Evolutionary conservation across 2,329 filamentous ascomycete genomes (phyloP).

Genomic region (Leptosphaerulina australis): DNA sequence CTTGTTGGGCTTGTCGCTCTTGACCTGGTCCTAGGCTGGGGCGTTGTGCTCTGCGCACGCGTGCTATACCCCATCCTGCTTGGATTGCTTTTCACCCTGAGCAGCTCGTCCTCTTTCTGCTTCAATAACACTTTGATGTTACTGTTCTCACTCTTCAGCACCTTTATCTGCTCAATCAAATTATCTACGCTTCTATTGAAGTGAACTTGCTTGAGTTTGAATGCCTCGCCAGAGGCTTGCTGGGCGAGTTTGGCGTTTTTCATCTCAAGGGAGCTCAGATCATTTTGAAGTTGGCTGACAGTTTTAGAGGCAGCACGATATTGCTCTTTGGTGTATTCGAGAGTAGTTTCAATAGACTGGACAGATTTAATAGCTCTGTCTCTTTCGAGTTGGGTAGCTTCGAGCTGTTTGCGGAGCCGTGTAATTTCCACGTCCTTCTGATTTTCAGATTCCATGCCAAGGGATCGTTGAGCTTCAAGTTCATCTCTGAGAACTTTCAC

Average conservation of each 20-base stretch:
- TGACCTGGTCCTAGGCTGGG: slow-evolving; percentile 34
- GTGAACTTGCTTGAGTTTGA: slow-evolving; percentile 28
- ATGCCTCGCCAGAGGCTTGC: slow-evolving; percentile 26
- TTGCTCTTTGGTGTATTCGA: slow-evolving; percentile 62
- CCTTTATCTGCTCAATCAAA: slow-evolving; percentile 14
- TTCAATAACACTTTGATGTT: slow-evolving; percentile 24
- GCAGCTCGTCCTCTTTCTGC: slow-evolving; percentile 34
- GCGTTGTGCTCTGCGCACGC: slow-evolving; percentile 37
- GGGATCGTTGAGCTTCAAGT: slow-evolving; percentile 27
- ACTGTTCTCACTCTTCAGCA: slow-evolving; percentile 15
- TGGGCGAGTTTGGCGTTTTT: slow-evolving; percentile 23
- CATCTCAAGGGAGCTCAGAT: slow-evolving; percentile 21
- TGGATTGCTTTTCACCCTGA: slow-evolving; percentile 23
- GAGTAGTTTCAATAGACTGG: slow-evolving; percentile 49
- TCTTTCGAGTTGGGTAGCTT: slow-evolving; percentile 23
- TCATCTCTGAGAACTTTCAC: slow-evolving; percentile 17
- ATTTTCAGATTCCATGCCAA: slow-evolving; percentile 30
- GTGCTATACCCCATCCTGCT: slow-evolving; percentile 37
- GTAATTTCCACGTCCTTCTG: slow-evolving; percentile 33
- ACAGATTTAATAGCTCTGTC: slow-evolving; percentile 41
- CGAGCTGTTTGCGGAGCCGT: slow-evolving; percentile 31
- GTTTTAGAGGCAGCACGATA: slow-evolving; percentile 54
- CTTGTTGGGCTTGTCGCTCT: slow-evolving; percentile 40
- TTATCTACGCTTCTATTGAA: slow-evolving; percentile 21
- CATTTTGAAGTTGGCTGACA: slow-evolving; percentile 17